These are phyloP conservation scores for Aspergillus sergii DNA, from an alignment of 2,329 filamentous ascomycete genomes.

Conservation along the genomic window DNA sequence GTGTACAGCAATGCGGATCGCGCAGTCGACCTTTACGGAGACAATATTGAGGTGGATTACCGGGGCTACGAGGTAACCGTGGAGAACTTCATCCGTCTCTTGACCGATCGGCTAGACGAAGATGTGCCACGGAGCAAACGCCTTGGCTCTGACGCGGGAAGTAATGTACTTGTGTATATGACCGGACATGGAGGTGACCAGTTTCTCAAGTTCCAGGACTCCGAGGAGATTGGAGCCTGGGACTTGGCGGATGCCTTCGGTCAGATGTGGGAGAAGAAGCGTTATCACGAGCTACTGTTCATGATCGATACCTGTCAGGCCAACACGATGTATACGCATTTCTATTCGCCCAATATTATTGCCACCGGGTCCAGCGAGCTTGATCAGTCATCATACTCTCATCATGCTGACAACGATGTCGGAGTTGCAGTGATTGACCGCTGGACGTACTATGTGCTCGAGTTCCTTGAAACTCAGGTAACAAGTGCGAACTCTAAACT, in stretches of 20 bases:
- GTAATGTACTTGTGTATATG: constrained; percentile 99
- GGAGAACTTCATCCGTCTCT: constrained; percentile 93
- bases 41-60: constrained; percentile 99
- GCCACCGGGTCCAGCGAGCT: constrained; percentile 95
- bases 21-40: constrained; percentile 92
- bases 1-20: constrained; percentile 98
- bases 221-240: constrained; percentile 94
- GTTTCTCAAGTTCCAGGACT: constrained; percentile 97
- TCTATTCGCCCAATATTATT: constrained; percentile 97
- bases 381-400: constrained; percentile 94
- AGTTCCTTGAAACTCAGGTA: constrained; percentile 91
- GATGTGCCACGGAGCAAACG: constrained; percentile 95
- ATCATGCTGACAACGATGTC: constrained; percentile 97
- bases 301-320: constrained; percentile 99
- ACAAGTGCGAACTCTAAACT: constrained; percentile 83
- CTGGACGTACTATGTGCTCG: constrained; percentile 97
- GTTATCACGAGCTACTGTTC: constrained; percentile 97
- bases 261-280: constrained; percentile 99
- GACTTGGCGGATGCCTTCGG: constrained; percentile 96
- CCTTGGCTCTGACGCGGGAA: constrained; percentile 88
- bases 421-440: constrained; percentile 97
- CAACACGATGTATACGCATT: constrained; percentile 98
- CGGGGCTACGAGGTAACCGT: constrained; percentile 97
- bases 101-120: constrained; percentile 91
- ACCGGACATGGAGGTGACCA: constrained; percentile 97